Evolutionary conservation across 768 basidiomycete genomes (phyloP).

Genomic region (Kwoniella botswanensis): DNA sequence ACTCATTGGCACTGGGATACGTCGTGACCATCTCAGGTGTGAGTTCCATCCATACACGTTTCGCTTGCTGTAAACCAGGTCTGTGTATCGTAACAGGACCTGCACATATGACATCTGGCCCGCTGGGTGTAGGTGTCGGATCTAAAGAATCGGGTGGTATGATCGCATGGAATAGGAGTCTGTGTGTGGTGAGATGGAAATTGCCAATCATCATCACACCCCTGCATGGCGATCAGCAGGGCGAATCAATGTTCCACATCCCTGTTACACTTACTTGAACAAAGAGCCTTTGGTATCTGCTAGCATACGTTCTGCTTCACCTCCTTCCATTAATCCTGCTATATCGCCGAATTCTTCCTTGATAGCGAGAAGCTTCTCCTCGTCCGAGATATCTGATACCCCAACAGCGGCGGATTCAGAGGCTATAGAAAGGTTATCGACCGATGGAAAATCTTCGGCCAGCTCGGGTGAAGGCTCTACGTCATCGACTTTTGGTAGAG

Average conservation of each 20-base stretch:
- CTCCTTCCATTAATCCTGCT: constrained; percentile 50
- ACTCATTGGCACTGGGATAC: constrained; percentile 66
- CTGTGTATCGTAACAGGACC: constrained; percentile 64
- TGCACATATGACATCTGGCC: constrained; percentile 60
- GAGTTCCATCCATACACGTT: constrained; percentile 69
- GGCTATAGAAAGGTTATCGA: not conserved
- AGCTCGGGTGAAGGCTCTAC: constrained; percentile 5
- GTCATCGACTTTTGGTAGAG: constrained; percentile 2
- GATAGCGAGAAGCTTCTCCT: constrained; percentile 64
- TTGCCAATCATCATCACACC: constrained; percentile 60
- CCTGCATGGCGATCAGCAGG: constrained; percentile 29
- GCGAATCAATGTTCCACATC: too few species aligned
- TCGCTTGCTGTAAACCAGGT: constrained; percentile 52
- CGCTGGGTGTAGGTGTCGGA: not conserved
- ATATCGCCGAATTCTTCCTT: constrained; percentile 67
- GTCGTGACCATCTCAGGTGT: constrained; percentile 68
- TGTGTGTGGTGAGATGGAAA: constrained; percentile 70
- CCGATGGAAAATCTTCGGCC: not conserved
- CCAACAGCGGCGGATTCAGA: constrained; percentile 11
- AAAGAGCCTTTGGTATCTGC: constrained; percentile 65
- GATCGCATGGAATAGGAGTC: constrained; percentile 70
- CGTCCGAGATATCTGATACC: constrained; percentile 58
- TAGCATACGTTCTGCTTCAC: constrained; percentile 63
- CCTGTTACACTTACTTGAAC: constrained; percentile 40
- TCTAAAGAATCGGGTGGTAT: constrained; percentile 60